These are phyloP conservation scores for Metschnikowia lochheadii DNA, from an alignment of 805 yeast species.

Conservation along the genomic window DNA sequence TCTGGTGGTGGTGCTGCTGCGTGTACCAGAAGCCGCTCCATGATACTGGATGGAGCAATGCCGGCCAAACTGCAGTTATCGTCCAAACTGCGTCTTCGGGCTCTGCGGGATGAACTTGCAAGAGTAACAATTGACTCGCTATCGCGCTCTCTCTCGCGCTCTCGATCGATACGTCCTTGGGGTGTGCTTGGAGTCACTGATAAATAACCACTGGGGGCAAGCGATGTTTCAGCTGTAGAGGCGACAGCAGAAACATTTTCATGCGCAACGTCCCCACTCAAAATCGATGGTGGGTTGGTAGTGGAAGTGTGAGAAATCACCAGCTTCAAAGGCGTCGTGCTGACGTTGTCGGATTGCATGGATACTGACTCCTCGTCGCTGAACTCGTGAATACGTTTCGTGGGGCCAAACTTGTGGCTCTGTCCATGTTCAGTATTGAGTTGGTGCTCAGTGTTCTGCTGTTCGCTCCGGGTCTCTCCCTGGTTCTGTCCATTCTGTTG, in stretches of 20 bases:
- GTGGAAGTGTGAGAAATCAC: slow-evolving; percentile 36
- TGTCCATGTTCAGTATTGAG: slow-evolving; percentile 2
- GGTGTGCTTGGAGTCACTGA: slow-evolving; percentile 14
- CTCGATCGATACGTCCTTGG: slow-evolving; percentile 8
- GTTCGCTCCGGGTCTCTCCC: not conserved
- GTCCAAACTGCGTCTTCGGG: slow-evolving; percentile 40
- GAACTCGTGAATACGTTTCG: slow-evolving; percentile 10
- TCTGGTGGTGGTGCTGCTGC: slow-evolving; percentile 26
- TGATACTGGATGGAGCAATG: slow-evolving; percentile 68
- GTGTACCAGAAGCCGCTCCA: slow-evolving; percentile 46
- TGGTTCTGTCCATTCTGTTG: not conserved
- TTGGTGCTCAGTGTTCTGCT: slow-evolving; percentile 2
- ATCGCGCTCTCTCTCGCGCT: slow-evolving; percentile 30
- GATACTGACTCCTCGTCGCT: slow-evolving; percentile 16
- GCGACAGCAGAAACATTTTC: slow-evolving; percentile 35
- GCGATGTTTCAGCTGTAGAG: slow-evolving; percentile 49
- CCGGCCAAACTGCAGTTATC: slow-evolving; percentile 66
- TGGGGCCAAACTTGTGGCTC: slow-evolving; percentile 1
- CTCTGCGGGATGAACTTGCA: slow-evolving; percentile 38
- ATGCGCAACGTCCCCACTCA: slow-evolving; percentile 27
- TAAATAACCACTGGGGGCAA: slow-evolving; percentile 39
- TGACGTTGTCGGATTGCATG: slow-evolving; percentile 33
- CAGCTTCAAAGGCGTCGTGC: slow-evolving; percentile 48
- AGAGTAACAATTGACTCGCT: slow-evolving; percentile 42
- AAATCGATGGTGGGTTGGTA: slow-evolving; percentile 37